Evolutionary conservation across 2,329 filamentous ascomycete genomes (phyloP), one percentile per base, ranked within the genome.

Genomic region (Trichophyton schoenleinii): DNA sequence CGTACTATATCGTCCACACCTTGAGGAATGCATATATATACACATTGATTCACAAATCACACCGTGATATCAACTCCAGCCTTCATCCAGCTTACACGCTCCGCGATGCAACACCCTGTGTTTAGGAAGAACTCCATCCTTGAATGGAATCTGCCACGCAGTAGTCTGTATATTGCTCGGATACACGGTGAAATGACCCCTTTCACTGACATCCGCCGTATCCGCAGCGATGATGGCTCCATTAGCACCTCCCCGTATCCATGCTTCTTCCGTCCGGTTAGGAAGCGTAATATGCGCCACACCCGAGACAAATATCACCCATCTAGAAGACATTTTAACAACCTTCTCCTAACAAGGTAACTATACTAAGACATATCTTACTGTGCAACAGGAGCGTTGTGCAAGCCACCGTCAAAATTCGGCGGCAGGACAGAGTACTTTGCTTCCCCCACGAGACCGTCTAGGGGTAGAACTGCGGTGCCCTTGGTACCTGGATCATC

Each of bases 171-270:
- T 70, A 18, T 65, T 63, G 3, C 74, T 69, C 1, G 76, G 76
- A 63, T 77, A 80, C 36, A 63, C 63, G 1, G 78, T 77, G 2
- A 66, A 64, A 68, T 80, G 78, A 0, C 78, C 78, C 36, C 70
- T 61, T 1, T 57, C 63, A 60, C 75, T 77, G 2, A 75, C 72
- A 52, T 74, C 73, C 2, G 66, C 66, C 3, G 74, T 78, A 63
- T 80, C 78, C 3, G 74, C 70, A 0, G 74, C 77, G 8, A 78
- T 69, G 38, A 79, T 70, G 3, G 74, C 68, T 0, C 77, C 76
- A 38, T 75, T 69, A 58, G 71, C 71, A 1, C 77, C 77, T 6
- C 77, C 77, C 0, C 65, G 46, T 5, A 79, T 62, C 66, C 68
- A 74, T 0, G 71, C 74, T 59, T 74, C 71, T 18, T 71, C 67